These are phyloP conservation scores for Dictyostelium purpureum DNA, from an alignment of 78 protist genomes.

Conservation along the genomic window DNA sequence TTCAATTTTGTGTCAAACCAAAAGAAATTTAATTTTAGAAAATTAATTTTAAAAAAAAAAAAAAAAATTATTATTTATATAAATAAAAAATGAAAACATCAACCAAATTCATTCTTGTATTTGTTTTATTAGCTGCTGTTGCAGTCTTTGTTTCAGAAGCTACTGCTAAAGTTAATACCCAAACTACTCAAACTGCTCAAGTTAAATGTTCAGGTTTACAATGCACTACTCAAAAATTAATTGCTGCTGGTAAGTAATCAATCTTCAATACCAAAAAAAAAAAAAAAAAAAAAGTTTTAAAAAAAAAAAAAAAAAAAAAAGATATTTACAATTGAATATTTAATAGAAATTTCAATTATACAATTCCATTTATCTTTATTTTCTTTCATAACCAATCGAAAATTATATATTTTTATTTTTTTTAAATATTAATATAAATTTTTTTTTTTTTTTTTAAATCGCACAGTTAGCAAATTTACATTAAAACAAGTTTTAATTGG, in stretches of 20 bases:
- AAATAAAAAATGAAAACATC: conserved; percentile 3
- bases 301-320: neutral
- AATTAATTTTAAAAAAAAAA: too few species aligned
- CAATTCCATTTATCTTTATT: too few species aligned
- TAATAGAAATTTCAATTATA: neutral
- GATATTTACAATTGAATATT: neutral
- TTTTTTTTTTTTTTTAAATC: too few species aligned
- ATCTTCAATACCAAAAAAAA: too few species aligned
- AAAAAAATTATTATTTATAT: neutral
- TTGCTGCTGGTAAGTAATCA: neutral
- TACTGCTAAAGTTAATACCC: neutral
- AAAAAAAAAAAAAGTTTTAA: neutral
- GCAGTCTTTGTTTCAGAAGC: conserved; percentile 6
- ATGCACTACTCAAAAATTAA: neutral
- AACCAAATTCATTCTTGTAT: neutral
- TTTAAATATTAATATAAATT: too few species aligned
- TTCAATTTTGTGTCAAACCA: too few species aligned
- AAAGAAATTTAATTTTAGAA: too few species aligned
- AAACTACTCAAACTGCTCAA: neutral
- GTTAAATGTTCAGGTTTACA: conserved; percentile 17
- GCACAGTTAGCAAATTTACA: conserved; percentile 51
- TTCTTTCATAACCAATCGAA: too few species aligned
- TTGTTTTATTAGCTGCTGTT: conserved; percentile 5
- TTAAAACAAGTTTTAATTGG: conserved; percentile 63
- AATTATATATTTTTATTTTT: neutral